These are phyloP conservation scores for Dysphania ambrosioides DNA, from an alignment of 148 eudicot genomes.

Conservation along the genomic window DNA sequence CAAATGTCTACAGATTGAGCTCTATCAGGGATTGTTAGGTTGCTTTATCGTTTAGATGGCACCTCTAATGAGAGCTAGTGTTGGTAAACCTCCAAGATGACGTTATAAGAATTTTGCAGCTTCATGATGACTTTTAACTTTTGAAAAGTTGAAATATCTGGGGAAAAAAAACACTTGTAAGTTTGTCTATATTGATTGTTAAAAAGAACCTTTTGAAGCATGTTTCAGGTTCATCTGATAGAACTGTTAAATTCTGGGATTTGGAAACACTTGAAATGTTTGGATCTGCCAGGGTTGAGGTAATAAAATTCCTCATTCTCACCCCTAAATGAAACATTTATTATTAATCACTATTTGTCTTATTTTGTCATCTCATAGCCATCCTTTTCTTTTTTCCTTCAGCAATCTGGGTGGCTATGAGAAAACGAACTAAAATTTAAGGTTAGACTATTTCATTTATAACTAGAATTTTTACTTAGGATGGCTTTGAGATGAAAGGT, in stretches of 20 bases:
- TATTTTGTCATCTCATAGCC: background rate
- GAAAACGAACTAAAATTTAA: background rate
- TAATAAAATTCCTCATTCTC: slow-evolving; percentile 21
- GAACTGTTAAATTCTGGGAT: slow-evolving; percentile 96
- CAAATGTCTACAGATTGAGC: background rate
- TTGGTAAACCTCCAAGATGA: background rate
- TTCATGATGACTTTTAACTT: slow-evolving; percentile 2
- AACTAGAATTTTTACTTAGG: background rate
- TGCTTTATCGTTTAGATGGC: too few relatives aligned
- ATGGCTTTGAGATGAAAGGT: background rate
- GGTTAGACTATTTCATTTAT: background rate
- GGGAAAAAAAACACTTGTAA: too few relatives aligned
- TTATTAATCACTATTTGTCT: background rate
- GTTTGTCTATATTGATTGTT: background rate
- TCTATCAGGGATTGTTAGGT: too few relatives aligned
- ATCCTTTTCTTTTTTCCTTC: background rate
- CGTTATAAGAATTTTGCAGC: background rate
- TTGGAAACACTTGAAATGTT: slow-evolving; percentile 97
- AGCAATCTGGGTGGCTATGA: background rate
- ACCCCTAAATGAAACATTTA: background rate
- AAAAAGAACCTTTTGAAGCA: background rate
- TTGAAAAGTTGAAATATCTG: background rate
- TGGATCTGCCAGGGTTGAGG: slow-evolving; percentile 92
- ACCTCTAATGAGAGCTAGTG: too few relatives aligned
- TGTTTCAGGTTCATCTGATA: slow-evolving; percentile 87